phyloP scores from a whole-genome alignment of 1,139 yeast species.

The Blastobotrys niveus region DNA sequence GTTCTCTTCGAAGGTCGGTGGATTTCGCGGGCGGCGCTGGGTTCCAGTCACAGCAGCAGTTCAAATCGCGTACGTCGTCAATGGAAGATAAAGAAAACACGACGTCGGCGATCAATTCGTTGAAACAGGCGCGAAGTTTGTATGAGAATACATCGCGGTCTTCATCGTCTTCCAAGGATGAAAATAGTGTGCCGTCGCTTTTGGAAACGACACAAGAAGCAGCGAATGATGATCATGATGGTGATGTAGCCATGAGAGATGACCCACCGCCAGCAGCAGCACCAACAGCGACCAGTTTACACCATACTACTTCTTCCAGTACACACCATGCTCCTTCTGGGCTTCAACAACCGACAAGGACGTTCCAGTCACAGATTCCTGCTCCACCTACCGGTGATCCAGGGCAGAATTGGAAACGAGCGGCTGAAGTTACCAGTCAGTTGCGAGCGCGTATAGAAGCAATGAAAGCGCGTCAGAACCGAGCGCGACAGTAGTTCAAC shows the following conservation, averaged over 20 bases:
- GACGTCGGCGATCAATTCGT: conserved; percentile 6
- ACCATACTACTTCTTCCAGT: no score
- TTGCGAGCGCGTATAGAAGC: conserved; percentile 81
- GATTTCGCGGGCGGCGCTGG: conserved; percentile 15
- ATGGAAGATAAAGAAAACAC: conserved; percentile 15
- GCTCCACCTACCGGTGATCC: conserved; percentile 10
- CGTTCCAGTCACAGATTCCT: conserved; percentile 9
- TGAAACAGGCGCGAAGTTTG: conserved; percentile 5
- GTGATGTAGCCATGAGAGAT: conserved; percentile 14
- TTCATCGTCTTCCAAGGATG: conserved; percentile 1
- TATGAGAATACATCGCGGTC: conserved; percentile 9
- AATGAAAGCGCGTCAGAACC: conserved; percentile 55
- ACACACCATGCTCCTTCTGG: conserved; percentile 2
- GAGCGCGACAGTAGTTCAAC: conserved; percentile 4
- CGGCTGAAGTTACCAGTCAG: conserved; percentile 84
- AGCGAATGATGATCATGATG: conserved; percentile 12
- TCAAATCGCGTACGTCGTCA: conserved; percentile 10
- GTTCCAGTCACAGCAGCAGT: neutral
- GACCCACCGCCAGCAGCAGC: neutral
- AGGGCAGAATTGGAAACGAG: conserved; percentile 74
- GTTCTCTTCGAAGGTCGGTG: conserved; percentile 20
- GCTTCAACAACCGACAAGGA: neutral
- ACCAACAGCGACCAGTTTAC: neutral
- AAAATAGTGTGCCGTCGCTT: no score
- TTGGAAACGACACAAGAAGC: neutral